A percentile compares a stretch with the other conserved stretches of the same genome.
These are phyloP conservation scores for Serendipita sp. DNA, from an alignment of 768 basidiomycete genomes.

Conservation along the genomic window DNA sequence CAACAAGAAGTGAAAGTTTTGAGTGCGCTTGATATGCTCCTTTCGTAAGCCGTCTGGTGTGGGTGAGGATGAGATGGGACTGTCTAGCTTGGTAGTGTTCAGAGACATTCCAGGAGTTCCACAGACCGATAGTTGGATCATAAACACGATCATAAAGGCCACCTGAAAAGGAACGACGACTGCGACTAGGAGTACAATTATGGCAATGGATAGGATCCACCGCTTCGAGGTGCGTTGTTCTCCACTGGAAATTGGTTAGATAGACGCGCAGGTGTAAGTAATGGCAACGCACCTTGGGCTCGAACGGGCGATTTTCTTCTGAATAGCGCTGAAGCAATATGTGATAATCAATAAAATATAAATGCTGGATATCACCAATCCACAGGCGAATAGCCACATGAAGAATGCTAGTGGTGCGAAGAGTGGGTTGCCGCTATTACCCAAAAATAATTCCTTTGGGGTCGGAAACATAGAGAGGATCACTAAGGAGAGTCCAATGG, in stretches of 20 bases:
- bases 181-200: slow-evolving; percentile 51
- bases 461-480: slow-evolving; percentile 39
- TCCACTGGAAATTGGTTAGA: not conserved
- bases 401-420: slow-evolving; percentile 43
- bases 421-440: slow-evolving; percentile 34
- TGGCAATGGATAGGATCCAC: slow-evolving; percentile 37
- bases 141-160: slow-evolving; percentile 68
- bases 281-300: slow-evolving; percentile 17
- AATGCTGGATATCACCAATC: not conserved
- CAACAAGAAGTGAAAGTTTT: slow-evolving; percentile 35
- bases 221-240: not conserved
- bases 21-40: slow-evolving; percentile 2
- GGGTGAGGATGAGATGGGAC: slow-evolving; percentile 7
- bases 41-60: not conserved
- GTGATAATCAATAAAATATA: not conserved
- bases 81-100: not conserved
- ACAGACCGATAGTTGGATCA: slow-evolving; percentile 51
- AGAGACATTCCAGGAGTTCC: slow-evolving; percentile 12
- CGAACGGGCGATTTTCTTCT: slow-evolving; percentile 24
- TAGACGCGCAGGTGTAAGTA: not conserved
- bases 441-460: slow-evolving; percentile 38
- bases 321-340: slow-evolving; percentile 8
- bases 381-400: slow-evolving; percentile 23
- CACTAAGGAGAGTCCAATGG: slow-evolving; percentile 12
- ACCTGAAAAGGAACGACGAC: slow-evolving; percentile 83